Evolutionary conservation across 164 flowering plant genomes (phyloP).

Genomic region (Amborella trichopoda): DNA sequence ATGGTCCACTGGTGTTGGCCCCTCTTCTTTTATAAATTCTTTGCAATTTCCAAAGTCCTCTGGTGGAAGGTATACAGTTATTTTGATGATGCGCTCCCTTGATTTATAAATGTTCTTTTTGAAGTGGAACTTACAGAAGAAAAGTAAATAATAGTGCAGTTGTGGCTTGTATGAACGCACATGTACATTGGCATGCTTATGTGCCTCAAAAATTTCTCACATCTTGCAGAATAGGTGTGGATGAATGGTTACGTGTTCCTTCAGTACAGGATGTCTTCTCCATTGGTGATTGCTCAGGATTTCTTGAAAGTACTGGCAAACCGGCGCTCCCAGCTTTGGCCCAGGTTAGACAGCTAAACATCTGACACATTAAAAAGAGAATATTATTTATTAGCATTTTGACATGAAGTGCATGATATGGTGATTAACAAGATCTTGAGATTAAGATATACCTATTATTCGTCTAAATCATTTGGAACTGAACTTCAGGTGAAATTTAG

Average conservation of each 20-base stretch:
- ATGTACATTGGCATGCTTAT: too few relatives aligned
- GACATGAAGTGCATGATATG: too few relatives aligned
- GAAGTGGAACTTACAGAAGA: background rate
- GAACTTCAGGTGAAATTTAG: too few relatives aligned
- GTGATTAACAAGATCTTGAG: too few relatives aligned
- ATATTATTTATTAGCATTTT: too few relatives aligned
- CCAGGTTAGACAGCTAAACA: too few relatives aligned
- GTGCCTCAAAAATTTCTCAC: too few relatives aligned
- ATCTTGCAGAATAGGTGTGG: constrained; percentile 62
- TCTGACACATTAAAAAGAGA: too few relatives aligned
- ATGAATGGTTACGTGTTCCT: constrained; percentile 77
- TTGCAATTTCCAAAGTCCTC: constrained; percentile 55
- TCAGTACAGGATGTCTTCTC: constrained; percentile 85
- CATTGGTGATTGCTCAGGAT: constrained; percentile 88
- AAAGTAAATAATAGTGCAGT: too few relatives aligned
- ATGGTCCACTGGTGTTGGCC: constrained; percentile 94
- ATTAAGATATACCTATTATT: too few relatives aligned
- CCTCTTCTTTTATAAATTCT: constrained; percentile 65
- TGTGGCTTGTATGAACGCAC: too few relatives aligned
- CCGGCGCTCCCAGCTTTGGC: constrained; percentile 89
- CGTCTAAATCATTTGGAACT: too few relatives aligned
- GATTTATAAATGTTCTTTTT: background rate
- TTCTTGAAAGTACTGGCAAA: constrained; percentile 60
- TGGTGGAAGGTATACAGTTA: constrained; percentile 55
- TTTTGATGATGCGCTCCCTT: background rate